Conservation (phyloP, 148 eudicot species). For the Vaccinium darrowii region DNA sequence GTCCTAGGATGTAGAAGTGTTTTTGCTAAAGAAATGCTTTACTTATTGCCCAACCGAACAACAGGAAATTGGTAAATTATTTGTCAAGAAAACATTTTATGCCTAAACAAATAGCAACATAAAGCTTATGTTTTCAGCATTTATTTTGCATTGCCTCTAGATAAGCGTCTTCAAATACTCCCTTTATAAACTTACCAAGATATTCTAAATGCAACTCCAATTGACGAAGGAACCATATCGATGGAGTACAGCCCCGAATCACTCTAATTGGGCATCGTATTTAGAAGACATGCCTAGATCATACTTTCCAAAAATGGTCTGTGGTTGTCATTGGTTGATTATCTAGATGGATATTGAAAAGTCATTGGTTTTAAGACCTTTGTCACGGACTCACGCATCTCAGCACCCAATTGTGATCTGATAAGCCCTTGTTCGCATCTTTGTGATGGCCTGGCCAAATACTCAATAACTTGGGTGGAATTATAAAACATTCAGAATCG, state of each 20-base stretch:
- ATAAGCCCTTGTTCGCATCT: neutral
- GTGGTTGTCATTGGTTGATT: neutral
- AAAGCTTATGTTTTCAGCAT: neutral
- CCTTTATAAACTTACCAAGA: neutral
- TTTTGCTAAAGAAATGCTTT: neutral
- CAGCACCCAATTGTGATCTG: neutral
- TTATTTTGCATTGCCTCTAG: neutral
- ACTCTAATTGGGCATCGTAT: neutral
- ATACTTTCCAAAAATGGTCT: neutral
- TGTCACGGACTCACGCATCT: neutral
- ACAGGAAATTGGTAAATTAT: neutral
- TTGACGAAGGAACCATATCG: too few relatives aligned
- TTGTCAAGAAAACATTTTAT: neutral
- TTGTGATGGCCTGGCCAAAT: too few relatives aligned
- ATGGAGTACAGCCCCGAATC: neutral
- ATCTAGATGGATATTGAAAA: neutral
- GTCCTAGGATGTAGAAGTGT: neutral
- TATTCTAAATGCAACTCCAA: neutral
- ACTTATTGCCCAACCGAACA: neutral
- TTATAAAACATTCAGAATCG: neutral
- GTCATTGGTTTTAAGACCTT: neutral
- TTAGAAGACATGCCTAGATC: neutral
- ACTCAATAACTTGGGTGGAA: too few relatives aligned
- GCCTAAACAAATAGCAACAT: neutral
- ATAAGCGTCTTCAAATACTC: neutral